phyloP scores from a whole-genome alignment of 2,329 filamentous ascomycete species.

The Alternaria triticina region DNA sequence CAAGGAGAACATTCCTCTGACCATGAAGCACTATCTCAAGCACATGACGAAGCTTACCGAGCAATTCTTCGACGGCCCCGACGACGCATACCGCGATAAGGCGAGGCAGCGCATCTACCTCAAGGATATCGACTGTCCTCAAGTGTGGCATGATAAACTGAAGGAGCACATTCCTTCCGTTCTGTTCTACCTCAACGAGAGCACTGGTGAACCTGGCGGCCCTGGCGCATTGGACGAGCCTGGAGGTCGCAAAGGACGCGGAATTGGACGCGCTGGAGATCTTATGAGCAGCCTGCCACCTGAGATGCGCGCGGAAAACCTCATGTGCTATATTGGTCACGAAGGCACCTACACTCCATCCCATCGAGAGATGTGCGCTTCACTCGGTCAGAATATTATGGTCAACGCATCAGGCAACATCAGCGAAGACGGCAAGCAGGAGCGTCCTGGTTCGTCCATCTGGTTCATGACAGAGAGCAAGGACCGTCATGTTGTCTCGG shows the following conservation, averaged over 20 bases:
- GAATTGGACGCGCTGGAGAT: slow-evolving; percentile 78
- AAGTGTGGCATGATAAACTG: slow-evolving; percentile 82
- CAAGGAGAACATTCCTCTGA: slow-evolving; percentile 79
- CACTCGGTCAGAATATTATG: slow-evolving; percentile 97
- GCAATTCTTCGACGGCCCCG: slow-evolving; percentile 72
- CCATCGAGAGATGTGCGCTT: slow-evolving; percentile 97
- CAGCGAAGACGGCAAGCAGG: slow-evolving; percentile 70
- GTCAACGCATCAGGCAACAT: slow-evolving; percentile 78
- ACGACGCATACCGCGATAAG: slow-evolving; percentile 77
- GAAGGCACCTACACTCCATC: slow-evolving; percentile 96
- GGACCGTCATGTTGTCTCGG: slow-evolving; percentile 85
- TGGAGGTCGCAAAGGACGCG: slow-evolving; percentile 58
- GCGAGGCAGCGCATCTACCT: slow-evolving; percentile 87
- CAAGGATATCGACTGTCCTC: slow-evolving; percentile 95
- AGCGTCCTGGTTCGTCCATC: slow-evolving; percentile 83
- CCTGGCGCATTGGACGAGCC: slow-evolving; percentile 61
- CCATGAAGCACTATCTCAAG: slow-evolving; percentile 86
- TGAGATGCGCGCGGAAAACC: slow-evolving; percentile 89
- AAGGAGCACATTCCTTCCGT: slow-evolving; percentile 77
- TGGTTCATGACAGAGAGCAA: slow-evolving; percentile 99
- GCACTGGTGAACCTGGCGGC: slow-evolving; percentile 65
- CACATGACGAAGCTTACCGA: slow-evolving; percentile 84
- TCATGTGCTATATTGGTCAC: slow-evolving; percentile 98
- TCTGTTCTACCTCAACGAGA: slow-evolving; percentile 91
- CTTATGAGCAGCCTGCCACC: slow-evolving; percentile 90